Conservation (phyloP, 805 yeast species). For the Kodamaea sagamina region DNA sequence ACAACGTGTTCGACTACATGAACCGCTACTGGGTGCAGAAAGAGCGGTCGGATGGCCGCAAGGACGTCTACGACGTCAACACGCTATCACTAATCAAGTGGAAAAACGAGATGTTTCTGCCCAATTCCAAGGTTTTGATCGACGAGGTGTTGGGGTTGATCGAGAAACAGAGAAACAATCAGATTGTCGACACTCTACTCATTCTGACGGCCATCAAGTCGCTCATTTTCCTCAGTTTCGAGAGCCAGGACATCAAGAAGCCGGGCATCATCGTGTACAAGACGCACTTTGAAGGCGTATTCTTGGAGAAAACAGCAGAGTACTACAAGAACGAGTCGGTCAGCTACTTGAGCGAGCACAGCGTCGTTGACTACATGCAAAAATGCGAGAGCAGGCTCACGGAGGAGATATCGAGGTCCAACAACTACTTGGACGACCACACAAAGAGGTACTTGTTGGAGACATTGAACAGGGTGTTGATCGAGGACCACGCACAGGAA, state of each 20-base stretch:
- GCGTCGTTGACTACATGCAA: constrained; percentile 87
- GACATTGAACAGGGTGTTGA: constrained; percentile 72
- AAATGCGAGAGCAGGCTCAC: constrained; percentile 80
- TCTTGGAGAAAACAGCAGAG: constrained; percentile 65
- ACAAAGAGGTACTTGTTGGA: constrained; percentile 77
- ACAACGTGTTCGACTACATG: constrained; percentile 92
- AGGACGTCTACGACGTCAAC: constrained; percentile 87
- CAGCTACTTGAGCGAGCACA: constrained; percentile 65
- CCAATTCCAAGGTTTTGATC: constrained; percentile 60
- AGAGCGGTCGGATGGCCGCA: constrained; percentile 89
- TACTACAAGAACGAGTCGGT: constrained; percentile 71
- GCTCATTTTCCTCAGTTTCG: constrained; percentile 87
- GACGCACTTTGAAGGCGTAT: constrained; percentile 74
- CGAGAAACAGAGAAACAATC: constrained; percentile 75
- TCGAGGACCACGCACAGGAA: constrained; percentile 72
- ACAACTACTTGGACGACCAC: constrained; percentile 80
- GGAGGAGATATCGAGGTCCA: constrained; percentile 80
- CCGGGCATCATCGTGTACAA: constrained; percentile 80
- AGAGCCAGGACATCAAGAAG: constrained; percentile 84
- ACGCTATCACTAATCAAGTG: constrained; percentile 85
- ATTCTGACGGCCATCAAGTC: constrained; percentile 80
- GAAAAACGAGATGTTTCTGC: constrained; percentile 79
- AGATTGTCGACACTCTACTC: constrained; percentile 63
- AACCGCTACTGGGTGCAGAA: constrained; percentile 97
- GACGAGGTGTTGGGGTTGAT: constrained; percentile 75